Evolutionary conservation across 2,329 filamentous ascomycete genomes (phyloP).

Genomic region (Metarhizium anisopliae): DNA sequence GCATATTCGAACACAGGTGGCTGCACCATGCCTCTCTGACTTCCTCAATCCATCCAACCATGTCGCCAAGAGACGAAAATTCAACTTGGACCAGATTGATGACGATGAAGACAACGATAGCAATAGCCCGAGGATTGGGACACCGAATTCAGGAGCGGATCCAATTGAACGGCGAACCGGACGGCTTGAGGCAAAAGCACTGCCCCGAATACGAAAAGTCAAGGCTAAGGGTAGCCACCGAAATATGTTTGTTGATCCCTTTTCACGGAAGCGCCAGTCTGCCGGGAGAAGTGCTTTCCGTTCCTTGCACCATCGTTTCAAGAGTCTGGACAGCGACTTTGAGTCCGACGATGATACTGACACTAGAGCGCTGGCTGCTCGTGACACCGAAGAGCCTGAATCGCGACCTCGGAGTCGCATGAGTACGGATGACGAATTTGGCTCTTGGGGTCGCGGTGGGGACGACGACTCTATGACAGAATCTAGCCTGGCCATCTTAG

Average conservation of each 20-base stretch:
- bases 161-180: constrained; percentile 52
- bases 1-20: constrained; percentile 82
- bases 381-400: constrained; percentile 79
- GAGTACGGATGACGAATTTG: constrained; percentile 49
- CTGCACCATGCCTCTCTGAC: constrained; percentile 68
- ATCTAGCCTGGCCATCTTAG: constrained; percentile 57
- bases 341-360: constrained; percentile 79
- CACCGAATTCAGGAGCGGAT: constrained; percentile 55
- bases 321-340: constrained; percentile 55
- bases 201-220: constrained; percentile 68
- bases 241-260: constrained; percentile 59
- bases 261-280: constrained; percentile 54
- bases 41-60: constrained; percentile 79
- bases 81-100: constrained; percentile 66
- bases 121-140: constrained; percentile 52
- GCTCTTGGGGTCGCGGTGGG: constrained; percentile 32
- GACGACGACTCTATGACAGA: constrained; percentile 65
- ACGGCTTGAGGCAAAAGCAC: constrained; percentile 46
- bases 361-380: constrained; percentile 45
- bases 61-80: constrained; percentile 64
- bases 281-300: constrained; percentile 55
- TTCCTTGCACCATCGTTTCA: constrained; percentile 68
- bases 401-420: constrained; percentile 72
- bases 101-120: constrained; percentile 48
- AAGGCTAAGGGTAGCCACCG: constrained; percentile 43